Base-by-base conservation (phyloP, 768 basidiomycete genomes). In the Leccinum longicurvipes region DNA sequence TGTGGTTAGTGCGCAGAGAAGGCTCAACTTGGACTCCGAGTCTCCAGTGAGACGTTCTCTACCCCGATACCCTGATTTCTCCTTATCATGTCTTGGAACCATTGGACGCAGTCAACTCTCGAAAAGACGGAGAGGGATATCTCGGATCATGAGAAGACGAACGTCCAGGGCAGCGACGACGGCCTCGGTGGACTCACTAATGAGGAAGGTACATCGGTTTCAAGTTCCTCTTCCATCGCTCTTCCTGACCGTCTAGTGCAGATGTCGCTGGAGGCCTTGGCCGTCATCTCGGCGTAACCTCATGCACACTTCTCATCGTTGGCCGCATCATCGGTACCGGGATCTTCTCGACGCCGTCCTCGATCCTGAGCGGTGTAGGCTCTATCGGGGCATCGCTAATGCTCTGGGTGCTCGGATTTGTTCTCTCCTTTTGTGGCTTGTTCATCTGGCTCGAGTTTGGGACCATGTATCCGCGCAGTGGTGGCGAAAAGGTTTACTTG, bases 371-470 rank as follows among this genome's bases (percentile, higher is more conserved):
- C 0, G 79, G 81, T 0, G 83, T 84, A 0, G 79, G 79, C 12
- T 83, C 82, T 6, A 71, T 84, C 17, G 84, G 83, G 19, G 82
- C 83, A 1, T 83, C 82, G 0, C 70, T 85, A 48, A 78, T 85
- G 77, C 78, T 84, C 19, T 85, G 83, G 84, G 79, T 84, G 1
- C 78, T 84, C 21, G 84, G 83, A 4, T 82, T 84, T 60, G 60
- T 77, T 1, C 74, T 85, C 3, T 83, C 82, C 0, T 80, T 79
- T 57, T 84, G 80, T 51, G 82, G 82, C 0, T 67, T 84, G 11
- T 83, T 85, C 62, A 78, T 84, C 53, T 84, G 82, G 82, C 77
- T 85, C 21, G 83, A 85, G 56, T 79, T 79, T 47, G 84, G 84
- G 6, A 81, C 82, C 3, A 85, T 84, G 83, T 82, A 78, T 56